Evolutionary conservation across 2,329 filamentous ascomycete genomes (phyloP).

Genomic region (Pseudogymnoascus pannorum): DNA sequence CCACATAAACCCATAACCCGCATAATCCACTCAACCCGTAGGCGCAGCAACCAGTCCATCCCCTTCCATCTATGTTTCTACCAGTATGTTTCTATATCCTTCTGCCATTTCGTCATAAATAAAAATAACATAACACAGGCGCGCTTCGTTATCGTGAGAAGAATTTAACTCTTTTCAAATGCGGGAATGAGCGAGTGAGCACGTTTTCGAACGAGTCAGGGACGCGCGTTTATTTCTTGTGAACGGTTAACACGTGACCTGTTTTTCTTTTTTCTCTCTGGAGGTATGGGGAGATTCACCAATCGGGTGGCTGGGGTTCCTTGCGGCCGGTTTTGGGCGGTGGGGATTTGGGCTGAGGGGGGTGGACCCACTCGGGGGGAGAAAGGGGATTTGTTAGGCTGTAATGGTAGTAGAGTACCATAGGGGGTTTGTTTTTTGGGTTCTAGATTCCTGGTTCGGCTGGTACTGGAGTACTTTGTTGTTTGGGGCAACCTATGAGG

Average conservation of each 20-base stretch:
- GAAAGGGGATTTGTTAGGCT: neutral
- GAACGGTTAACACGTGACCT: neutral
- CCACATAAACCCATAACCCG: no score
- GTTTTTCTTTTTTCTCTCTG: neutral
- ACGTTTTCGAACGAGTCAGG: neutral
- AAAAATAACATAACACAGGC: neutral
- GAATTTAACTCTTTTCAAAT: no score
- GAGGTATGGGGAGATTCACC: neutral
- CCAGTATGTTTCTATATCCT: neutral
- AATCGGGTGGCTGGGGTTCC: slow-evolving; percentile 2
- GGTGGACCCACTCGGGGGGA: neutral
- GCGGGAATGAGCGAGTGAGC: neutral
- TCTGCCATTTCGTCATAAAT: neutral
- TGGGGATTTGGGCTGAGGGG: neutral
- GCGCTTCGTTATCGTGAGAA: neutral
- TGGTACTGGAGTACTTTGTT: neutral
- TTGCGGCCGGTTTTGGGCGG: neutral
- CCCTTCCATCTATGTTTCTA: neutral
- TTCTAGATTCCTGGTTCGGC: neutral
- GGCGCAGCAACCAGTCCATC: neutral
- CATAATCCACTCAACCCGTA: neutral
- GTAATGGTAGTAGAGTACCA: neutral
- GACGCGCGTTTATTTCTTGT: neutral
- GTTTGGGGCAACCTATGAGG: slow-evolving; percentile 4
- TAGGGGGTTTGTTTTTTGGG: neutral